Evolutionary conservation across 2,329 filamentous ascomycete genomes (phyloP).

Genomic region (Pestalotiopsis sp.): DNA sequence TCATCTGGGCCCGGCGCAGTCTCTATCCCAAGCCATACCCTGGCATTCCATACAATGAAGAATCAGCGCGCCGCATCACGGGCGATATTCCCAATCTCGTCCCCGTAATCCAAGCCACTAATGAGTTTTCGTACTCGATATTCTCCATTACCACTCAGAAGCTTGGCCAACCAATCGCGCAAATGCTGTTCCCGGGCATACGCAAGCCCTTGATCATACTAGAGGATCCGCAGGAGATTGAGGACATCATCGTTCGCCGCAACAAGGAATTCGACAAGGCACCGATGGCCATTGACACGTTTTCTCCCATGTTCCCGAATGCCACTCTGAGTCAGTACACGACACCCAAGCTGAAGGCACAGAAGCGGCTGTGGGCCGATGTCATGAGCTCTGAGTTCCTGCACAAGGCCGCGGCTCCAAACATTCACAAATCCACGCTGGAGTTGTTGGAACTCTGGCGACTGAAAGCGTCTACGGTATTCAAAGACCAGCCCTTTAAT

Average conservation of each 20-base stretch:
- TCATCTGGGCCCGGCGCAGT: background rate
- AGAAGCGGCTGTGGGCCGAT: slow-evolving; percentile 19
- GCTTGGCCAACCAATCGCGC: slow-evolving; percentile 17
- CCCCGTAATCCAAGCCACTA: background rate
- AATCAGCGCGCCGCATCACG: background rate
- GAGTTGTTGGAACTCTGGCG: slow-evolving; percentile 20
- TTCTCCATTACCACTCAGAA: background rate
- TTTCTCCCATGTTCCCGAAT: slow-evolving; percentile 27
- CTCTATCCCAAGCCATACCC: background rate
- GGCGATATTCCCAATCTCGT: background rate
- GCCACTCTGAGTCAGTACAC: slow-evolving; percentile 15
- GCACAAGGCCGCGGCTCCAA: slow-evolving; percentile 14
- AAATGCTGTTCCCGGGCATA: slow-evolving; percentile 20
- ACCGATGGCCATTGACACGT: slow-evolving; percentile 20
- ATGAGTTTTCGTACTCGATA: background rate
- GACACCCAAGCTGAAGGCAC: slow-evolving; percentile 14
- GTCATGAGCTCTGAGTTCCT: slow-evolving; percentile 23
- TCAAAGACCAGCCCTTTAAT: slow-evolving; percentile 31
- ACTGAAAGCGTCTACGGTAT: slow-evolving; percentile 1
- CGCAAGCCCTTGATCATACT: slow-evolving; percentile 23
- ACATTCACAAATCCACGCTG: slow-evolving; percentile 16
- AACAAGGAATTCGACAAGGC: slow-evolving; percentile 33
- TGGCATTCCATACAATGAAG: background rate
- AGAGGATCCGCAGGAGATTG: slow-evolving; percentile 22
- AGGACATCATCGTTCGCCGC: slow-evolving; percentile 25